Evolutionary conservation across 1,284 basidiomycete genomes (phyloP), one percentile per base, ranked within the genome.

Genomic region (Trametes versicolor): DNA sequence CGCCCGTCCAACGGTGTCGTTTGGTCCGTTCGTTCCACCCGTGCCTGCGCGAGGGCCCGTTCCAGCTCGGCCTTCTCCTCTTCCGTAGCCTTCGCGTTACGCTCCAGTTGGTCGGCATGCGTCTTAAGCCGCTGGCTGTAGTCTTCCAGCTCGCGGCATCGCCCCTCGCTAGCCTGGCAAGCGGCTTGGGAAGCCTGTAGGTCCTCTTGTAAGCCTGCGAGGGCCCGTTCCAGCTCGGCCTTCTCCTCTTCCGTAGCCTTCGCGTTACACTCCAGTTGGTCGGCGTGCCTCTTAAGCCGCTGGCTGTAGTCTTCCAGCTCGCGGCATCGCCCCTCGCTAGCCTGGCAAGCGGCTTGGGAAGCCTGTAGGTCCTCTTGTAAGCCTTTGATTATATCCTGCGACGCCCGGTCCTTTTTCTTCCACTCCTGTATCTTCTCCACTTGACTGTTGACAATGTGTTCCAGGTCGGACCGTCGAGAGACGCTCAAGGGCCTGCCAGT

Each of bases 1-100:
- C 68, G 62, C 2, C 63, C 67, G 0, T 70, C 53, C 8, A 76
- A 6, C n/a, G 9, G 58, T 25, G 12, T 51, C 29, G 27, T 23
- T 21, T 58, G 57, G 27, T 58, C 43, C 34, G 56, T 41, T 6
- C 60, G 59, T 57, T 71, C 70, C 27, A 47, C 50, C 58, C 66
- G 56, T 13, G 37, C 43, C 32, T 60, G 63, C 1, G 50, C 48
- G 34, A 58, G 39, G 37, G 55, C 65, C 47, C 53, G 53, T 32
- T 67, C 58, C 17, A 62, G n/a, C n/a, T n/a, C n/a, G n/a, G n/a
- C n/a, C n/a, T n/a, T n/a, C n/a, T n/a, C n/a, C n/a, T n/a, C n/a
- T 27, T 45, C 49, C 12, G 21, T 21, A 2, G 27, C 21, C 34
- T 32, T 34, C n/a, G 45, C 45, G 37, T 67, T 61, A 15, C 55